Base-by-base conservation (phyloP, 352 stramenopile species). In the Peronosclerospora sorghi region DNA sequence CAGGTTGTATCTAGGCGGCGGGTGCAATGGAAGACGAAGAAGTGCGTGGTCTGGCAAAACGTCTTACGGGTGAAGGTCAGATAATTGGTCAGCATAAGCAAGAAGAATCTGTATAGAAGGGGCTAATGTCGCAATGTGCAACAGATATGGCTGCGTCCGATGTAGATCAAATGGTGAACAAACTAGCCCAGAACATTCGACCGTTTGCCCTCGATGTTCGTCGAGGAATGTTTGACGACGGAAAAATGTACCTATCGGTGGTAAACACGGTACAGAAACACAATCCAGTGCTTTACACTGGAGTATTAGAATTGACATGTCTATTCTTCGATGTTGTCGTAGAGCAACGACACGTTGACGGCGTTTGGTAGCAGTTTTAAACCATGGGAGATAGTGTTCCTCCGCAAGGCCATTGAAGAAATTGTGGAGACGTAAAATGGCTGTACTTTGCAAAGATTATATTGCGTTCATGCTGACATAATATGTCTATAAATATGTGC, bases 311-410 rank as follows among this genome's bases (percentile, higher is more conserved):
- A 8, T 23, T 56, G 14, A 56, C 9, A 2, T 27, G 5, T 14
- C 2, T 1, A 27, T 29, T 7, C 26, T 41, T n/a, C n/a, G n/a
- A n/a, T n/a, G n/a, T 18, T 46, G 28, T 9, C 48, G n/a, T 15
- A 89, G 77, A 83, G 75, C 48, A 83, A 79, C 28, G 78, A 91
- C 51, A 51, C 66, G n/a, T 28, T 88, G n/a, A 79, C 75, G 4
- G 49, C 69, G 45, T 82, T 85, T 36, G 73, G 69, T 41, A 83
- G 61, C 57, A 81, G 71, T 45, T 91, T 75, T 48, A 86, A 83
- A 46, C 55, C 75, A 15, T 88, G 78, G 76, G 78, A 91, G 51
- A 91, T 91, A 46, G 70, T 86, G 18, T 82, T 91, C 32, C 59
- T 91, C 35, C 78, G 78, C 43, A 86, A 78, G 41, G 78, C 72